phyloP scores from a whole-genome alignment of 148 eudicot genomes.

The Gaultheria prostrata region DNA sequence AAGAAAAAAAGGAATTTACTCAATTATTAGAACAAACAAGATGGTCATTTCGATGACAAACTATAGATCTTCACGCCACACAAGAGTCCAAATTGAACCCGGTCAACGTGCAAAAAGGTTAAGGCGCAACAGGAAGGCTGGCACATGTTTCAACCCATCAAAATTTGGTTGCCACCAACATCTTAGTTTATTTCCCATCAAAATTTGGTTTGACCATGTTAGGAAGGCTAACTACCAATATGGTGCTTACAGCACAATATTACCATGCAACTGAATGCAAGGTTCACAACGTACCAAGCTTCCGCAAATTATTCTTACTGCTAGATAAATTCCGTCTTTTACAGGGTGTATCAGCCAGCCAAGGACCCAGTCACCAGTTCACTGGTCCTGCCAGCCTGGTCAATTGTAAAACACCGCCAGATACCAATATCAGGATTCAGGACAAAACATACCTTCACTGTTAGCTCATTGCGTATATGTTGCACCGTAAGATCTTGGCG shows the following conservation, averaged over 20 bases:
- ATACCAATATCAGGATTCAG: constrained; percentile 3
- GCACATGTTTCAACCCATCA: not conserved
- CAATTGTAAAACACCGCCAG: not conserved
- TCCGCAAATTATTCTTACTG: not conserved
- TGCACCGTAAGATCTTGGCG: constrained; percentile 98
- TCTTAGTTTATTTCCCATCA: not conserved
- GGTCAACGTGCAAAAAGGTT: not conserved
- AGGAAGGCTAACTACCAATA: not conserved
- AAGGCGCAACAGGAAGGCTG: not conserved
- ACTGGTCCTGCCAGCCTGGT: constrained; percentile 7
- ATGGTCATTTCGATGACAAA: not conserved
- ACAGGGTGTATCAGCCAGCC: not conserved
- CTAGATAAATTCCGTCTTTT: not conserved
- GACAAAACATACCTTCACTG: constrained; percentile 65
- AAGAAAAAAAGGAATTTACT: constrained; percentile 1
- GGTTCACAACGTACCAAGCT: not conserved
- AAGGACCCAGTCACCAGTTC: constrained; percentile 11
- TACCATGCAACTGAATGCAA: not conserved
- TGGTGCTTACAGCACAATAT: constrained; percentile 1
- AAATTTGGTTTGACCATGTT: not conserved
- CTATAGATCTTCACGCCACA: not conserved
- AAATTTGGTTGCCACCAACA: not conserved
- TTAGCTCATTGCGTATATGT: constrained; percentile 82
- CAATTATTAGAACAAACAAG: not conserved
- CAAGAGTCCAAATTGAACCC: not conserved